Conservation (phyloP, 805 yeast species). For the Ogataea methylovora region DNA sequence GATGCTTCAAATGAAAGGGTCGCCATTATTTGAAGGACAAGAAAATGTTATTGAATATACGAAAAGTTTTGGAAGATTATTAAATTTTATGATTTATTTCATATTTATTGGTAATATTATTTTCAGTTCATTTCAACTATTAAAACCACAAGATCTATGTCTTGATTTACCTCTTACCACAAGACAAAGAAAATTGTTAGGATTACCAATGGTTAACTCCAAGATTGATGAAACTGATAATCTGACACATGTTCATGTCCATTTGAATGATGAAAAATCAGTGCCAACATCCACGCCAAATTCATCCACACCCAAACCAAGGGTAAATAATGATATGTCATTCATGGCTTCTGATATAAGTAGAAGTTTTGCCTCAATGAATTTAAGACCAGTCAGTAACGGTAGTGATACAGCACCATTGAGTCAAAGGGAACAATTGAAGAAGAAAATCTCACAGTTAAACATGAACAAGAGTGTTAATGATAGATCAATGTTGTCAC, state of each 20-base stretch:
- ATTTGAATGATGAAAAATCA: background rate
- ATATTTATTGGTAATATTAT: slow-evolving; percentile 22
- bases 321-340: slow-evolving; percentile 8
- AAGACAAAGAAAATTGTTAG: slow-evolving; percentile 38
- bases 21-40: background rate
- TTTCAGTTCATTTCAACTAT: slow-evolving; percentile 21
- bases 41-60: slow-evolving; percentile 1
- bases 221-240: background rate
- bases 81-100: slow-evolving; percentile 14
- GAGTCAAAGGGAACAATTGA: too few relatives aligned
- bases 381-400: slow-evolving; percentile 11
- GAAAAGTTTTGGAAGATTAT: slow-evolving; percentile 4
- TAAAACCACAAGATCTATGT: slow-evolving; percentile 41
- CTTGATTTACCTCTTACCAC: slow-evolving; percentile 41
- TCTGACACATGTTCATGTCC: background rate
- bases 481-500: too few relatives aligned
- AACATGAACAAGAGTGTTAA: too few relatives aligned
- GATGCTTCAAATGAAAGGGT: background rate
- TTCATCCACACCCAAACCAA: background rate
- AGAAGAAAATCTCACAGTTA: too few relatives aligned
- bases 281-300: background rate
- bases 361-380: slow-evolving; percentile 22
- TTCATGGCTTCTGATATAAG: slow-evolving; percentile 17
- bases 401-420: too few relatives aligned
- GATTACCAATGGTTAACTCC: slow-evolving; percentile 22